A percentile compares a stretch with the other conserved stretches of the same genome.
Conservation (phyloP, 441 rosid species). For the Gossypium davidsonii region DNA sequence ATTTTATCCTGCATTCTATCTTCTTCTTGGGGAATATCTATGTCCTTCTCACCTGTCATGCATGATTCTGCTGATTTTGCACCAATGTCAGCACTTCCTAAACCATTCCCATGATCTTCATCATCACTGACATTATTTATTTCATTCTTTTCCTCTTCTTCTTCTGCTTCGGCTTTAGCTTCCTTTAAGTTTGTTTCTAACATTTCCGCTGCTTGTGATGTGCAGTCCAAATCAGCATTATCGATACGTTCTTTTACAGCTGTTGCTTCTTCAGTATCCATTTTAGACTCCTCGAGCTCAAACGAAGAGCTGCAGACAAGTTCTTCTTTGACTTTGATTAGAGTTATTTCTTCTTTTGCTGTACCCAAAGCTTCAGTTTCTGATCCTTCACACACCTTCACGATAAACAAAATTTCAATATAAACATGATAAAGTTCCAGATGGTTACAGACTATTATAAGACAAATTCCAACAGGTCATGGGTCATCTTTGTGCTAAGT, state of each 20-base stretch:
- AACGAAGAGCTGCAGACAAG: constrained; percentile 1
- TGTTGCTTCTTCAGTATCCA: constrained; percentile 23
- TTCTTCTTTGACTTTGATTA: constrained; percentile 2
- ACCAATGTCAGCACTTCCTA: constrained; percentile 12
- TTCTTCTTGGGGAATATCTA: constrained; percentile 9
- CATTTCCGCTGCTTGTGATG: neutral
- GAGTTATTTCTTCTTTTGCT: neutral
- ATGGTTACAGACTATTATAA: neutral
- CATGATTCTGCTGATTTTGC: constrained; percentile 13
- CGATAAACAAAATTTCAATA: neutral
- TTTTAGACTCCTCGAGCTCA: neutral
- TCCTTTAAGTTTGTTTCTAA: neutral
- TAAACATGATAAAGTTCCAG: neutral
- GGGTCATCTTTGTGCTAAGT: too few species aligned
- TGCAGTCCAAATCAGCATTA: neutral
- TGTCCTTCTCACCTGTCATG: neutral
- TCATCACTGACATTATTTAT: neutral
- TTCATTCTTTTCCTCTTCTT: constrained; percentile 20
- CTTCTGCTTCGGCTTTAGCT: neutral
- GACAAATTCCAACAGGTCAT: too few species aligned
- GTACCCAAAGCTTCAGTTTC: constrained; percentile 10
- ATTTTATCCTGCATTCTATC: constrained; percentile 16
- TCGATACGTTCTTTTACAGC: neutral
- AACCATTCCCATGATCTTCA: constrained; percentile 6
- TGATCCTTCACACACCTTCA: constrained; percentile 9